Conservation (phyloP, 176 grass and related monocot species). For the Poa pratensis region DNA sequence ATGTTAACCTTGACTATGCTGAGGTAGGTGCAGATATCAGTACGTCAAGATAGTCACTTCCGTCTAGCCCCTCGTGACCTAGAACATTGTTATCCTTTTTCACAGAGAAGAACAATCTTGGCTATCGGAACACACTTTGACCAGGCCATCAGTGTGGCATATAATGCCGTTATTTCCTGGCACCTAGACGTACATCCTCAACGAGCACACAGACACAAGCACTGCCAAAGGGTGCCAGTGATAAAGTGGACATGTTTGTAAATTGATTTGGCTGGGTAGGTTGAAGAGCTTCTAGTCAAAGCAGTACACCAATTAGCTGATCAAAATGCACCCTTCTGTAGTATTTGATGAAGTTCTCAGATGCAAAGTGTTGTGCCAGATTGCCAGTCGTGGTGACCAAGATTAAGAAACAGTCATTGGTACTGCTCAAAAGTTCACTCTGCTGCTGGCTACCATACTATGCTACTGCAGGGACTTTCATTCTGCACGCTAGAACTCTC, state of each 20-base stretch:
- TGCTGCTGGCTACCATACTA: neutral
- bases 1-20: neutral
- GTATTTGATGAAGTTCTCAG: neutral
- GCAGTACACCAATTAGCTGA: neutral
- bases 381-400: neutral
- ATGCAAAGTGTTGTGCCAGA: neutral
- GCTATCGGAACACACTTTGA: neutral
- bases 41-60: slow-evolving; percentile 8
- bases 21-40: neutral
- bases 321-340: neutral
- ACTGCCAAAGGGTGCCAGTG: neutral
- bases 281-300: slow-evolving; percentile 23
- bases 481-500: neutral
- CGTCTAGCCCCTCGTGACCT: neutral
- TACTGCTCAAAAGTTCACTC: neutral
- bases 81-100: neutral
- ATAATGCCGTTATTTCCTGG: neutral
- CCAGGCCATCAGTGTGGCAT: neutral
- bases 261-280: neutral
- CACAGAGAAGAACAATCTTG: neutral
- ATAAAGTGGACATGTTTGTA: neutral
- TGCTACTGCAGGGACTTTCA: slow-evolving; percentile 9
- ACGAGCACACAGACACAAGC: neutral
- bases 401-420: neutral
- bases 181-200: slow-evolving; percentile 8